Base-by-base conservation (phyloP, 345 rosid species). In the Trapa incisa region DNA sequence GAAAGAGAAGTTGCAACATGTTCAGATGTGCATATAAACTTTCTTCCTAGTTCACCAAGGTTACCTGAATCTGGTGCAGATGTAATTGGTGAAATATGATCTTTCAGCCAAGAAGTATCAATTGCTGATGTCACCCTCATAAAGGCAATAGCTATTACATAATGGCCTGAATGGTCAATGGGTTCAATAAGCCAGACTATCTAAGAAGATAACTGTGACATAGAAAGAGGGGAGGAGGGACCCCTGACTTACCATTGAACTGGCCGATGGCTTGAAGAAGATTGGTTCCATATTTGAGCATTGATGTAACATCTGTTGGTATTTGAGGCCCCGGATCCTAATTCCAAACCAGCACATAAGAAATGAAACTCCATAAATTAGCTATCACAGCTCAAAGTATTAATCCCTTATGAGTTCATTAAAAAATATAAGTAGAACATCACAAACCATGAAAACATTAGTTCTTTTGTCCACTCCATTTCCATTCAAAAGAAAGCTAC, bases 211-310 rank as follows among this genome's bases (percentile, higher is more conserved):
- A 35, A 45, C 14, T 56, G 16, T 50, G 56, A 17, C 53, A 11
- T 29, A 0, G 3, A 15, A 3, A 12, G 41, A 33, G 29, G 29
- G 29, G 29, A 22, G 29, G 29, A 22, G 56, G 14, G 7, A 41
- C 43, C 47, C 43, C 57, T 61, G 70, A 68, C 73, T 72, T 85
- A 89, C 98, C 89, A 52, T 75, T 74, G 68, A 85, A 89, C 71
- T 83, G 86, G 50, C 99, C 97, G 77, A 94, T 84, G 48, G 87
- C 95, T 86, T 94, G 99, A 71, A 94, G 86, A 72, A 91, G 85
- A 83, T 94, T 94, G 45, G 99, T 87, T 71, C 99, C 99, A 65
- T 81, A 94, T 70, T 94, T 91, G 50, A 94, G 92, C 80, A 87
- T 72, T 43, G 74, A 60, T 65, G 84, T 86, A 70, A 94, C 90